A percentile compares a stretch with the other conserved stretches of the same genome.
Evolutionary conservation across 441 rosid species (phyloP).

Genomic region (Eutrema salsugineum): DNA sequence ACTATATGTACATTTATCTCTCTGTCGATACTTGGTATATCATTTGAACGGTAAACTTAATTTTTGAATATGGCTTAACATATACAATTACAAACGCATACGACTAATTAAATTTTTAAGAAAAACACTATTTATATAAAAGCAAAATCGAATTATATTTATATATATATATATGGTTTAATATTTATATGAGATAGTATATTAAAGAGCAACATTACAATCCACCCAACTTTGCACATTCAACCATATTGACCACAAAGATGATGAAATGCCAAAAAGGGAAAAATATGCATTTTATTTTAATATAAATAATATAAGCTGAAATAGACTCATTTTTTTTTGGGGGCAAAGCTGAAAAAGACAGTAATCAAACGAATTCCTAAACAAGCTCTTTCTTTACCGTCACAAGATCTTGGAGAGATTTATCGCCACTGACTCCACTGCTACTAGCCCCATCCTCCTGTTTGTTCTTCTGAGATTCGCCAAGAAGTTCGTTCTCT

Average conservation of each 20-base stretch:
- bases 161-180: too few species aligned
- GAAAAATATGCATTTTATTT: neutral
- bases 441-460: neutral
- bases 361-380: neutral
- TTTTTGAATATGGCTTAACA: neutral
- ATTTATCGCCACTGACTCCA: neutral
- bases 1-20: too few species aligned
- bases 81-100: neutral
- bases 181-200: too few species aligned
- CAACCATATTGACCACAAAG: neutral
- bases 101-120: neutral
- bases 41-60: neutral
- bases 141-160: neutral
- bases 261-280: neutral
- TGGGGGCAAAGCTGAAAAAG: neutral
- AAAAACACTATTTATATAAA: neutral
- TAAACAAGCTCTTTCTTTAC: neutral
- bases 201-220: neutral
- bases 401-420: neutral
- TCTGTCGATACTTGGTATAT: too few species aligned
- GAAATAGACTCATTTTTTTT: too few species aligned
- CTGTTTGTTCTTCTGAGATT: neutral
- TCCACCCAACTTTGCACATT: neutral
- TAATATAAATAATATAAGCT: neutral
- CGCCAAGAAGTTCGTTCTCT: neutral